These are phyloP conservation scores for Silene noctiflora DNA, from an alignment of 179 eudicot genomes.

Conservation along the genomic window DNA sequence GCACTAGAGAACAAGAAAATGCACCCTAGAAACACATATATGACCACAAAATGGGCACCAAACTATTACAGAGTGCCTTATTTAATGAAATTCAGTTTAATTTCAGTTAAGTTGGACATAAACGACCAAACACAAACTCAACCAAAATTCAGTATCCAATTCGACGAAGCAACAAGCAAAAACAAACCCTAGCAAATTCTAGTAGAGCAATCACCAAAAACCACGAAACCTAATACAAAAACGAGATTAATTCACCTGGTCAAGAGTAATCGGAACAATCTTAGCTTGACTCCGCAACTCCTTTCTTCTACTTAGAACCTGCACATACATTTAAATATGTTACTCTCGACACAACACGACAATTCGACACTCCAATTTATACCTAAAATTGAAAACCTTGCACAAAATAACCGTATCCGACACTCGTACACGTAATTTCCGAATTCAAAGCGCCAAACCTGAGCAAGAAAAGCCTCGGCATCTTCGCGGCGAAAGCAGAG, in stretches of 20 bases:
- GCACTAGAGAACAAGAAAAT: no score
- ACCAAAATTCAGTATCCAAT: not conserved
- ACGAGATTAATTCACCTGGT: constrained; percentile 51
- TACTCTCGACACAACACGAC: not conserved
- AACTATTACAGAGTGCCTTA: no score
- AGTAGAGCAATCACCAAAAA: not conserved
- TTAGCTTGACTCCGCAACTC: constrained; percentile 67
- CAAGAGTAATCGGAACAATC: constrained; percentile 93
- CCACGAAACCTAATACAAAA: not conserved
- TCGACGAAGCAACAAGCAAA: not conserved
- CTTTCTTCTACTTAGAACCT: constrained; percentile 67
- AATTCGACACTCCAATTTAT: not conserved
- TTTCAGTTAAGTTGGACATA: not conserved
- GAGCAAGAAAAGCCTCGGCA: constrained; percentile 88
- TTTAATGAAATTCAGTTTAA: no score
- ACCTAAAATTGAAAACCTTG: not conserved
- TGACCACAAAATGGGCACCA: no score
- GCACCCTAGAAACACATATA: no score
- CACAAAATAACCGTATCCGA: not conserved
- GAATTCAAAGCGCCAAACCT: constrained; percentile 37
- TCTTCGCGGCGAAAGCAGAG: constrained; percentile 92
- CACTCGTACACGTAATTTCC: not conserved
- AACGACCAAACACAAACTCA: not conserved
- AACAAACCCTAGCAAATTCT: not conserved
- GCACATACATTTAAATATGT: not conserved